Evolutionary conservation across 106 monocot species (phyloP).

Genomic region (Phalaenopsis equestris): DNA sequence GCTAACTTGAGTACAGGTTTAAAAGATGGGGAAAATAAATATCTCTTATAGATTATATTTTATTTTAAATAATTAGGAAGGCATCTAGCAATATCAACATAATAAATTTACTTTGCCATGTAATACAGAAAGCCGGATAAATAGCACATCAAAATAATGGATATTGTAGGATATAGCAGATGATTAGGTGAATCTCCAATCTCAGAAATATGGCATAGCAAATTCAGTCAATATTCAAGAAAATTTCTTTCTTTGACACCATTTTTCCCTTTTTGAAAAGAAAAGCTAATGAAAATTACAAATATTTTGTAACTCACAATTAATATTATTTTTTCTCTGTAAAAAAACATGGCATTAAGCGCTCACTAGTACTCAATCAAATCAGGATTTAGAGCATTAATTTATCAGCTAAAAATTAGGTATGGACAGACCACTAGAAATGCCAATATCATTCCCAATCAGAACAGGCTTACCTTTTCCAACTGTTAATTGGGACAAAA

Average conservation of each 20-base stretch:
- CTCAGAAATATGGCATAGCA: neutral
- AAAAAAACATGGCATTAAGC: no score
- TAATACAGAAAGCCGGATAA: no score
- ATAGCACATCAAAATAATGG: neutral
- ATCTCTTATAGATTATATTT: neutral
- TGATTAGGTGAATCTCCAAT: neutral
- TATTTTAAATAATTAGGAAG: neutral
- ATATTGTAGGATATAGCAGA: neutral
- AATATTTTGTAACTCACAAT: neutral
- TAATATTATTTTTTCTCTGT: no score
- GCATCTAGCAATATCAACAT: neutral
- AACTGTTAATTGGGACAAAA: no score
- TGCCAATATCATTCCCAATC: no score
- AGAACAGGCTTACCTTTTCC: no score
- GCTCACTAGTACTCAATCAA: no score
- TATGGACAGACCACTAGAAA: no score
- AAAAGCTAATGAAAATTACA: neutral
- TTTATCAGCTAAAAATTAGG: no score
- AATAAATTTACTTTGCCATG: neutral
- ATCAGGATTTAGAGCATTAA: no score
- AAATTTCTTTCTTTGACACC: neutral
- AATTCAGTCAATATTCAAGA: neutral
- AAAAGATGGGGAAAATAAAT: neutral
- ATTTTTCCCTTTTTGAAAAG: neutral
- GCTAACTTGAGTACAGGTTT: neutral